A percentile compares a stretch with the other conserved stretches of the same genome.
These are phyloP conservation scores for Petrea volubilis DNA, from an alignment of 257 asterid genomes.

Conservation along the genomic window DNA sequence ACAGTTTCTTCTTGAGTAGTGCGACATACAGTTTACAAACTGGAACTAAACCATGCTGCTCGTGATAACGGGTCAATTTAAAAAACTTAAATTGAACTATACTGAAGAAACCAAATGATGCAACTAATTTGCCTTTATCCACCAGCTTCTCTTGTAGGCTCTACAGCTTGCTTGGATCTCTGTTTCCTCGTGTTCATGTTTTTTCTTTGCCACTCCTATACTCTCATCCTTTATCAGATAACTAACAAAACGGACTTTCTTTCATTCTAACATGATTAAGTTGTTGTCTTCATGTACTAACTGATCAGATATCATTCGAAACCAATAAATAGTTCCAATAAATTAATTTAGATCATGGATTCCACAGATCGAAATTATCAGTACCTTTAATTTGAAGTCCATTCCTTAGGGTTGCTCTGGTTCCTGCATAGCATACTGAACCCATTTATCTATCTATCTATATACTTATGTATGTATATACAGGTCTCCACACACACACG, in stretches of 20 bases:
- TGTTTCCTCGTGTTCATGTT: constrained; percentile 1
- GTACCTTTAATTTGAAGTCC: neutral
- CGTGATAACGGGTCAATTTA: neutral
- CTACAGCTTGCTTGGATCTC: neutral
- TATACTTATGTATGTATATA: too few species aligned
- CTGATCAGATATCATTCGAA: neutral
- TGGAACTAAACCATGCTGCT: neutral
- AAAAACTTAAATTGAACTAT: neutral
- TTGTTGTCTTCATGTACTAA: neutral
- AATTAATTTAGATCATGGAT: neutral
- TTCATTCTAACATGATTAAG: neutral
- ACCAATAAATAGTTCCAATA: neutral
- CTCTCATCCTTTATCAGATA: neutral
- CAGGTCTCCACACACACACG: neutral
- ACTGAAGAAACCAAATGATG: neutral
- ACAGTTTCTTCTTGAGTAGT: constrained; percentile 18
- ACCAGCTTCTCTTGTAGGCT: neutral
- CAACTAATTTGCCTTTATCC: constrained; percentile 3
- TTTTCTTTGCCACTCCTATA: neutral
- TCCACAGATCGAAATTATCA: neutral
- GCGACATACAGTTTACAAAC: constrained; percentile 6
- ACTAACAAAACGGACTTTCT: neutral
- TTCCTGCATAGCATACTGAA: neutral
- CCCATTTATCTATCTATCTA: too few species aligned
- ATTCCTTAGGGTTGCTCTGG: constrained; percentile 2